These are phyloP conservation scores for Phialophora chinensis DNA, from an alignment of 2,329 filamentous ascomycete genomes.

Conservation along the genomic window DNA sequence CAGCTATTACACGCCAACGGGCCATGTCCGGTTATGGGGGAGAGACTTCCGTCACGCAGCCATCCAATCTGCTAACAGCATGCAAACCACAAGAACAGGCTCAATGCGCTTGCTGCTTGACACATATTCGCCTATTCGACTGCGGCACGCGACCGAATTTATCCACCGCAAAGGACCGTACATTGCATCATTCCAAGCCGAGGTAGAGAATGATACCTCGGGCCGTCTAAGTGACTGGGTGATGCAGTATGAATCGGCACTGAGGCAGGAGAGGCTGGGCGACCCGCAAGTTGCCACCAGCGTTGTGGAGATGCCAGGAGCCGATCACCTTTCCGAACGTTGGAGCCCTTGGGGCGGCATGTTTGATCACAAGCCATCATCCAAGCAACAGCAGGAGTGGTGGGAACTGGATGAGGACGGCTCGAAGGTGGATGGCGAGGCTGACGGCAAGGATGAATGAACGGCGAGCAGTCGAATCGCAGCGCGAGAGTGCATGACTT, in stretches of 20 bases:
- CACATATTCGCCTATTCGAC: slow-evolving; percentile 25
- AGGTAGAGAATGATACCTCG: slow-evolving; percentile 12
- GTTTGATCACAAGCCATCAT: not conserved
- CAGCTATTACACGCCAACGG: slow-evolving; percentile 47
- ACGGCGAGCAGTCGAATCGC: not conserved
- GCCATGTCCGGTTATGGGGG: slow-evolving; percentile 44
- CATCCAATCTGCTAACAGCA: slow-evolving; percentile 23
- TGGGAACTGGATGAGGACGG: not conserved
- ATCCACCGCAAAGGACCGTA: slow-evolving; percentile 9
- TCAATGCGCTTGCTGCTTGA: slow-evolving; percentile 31
- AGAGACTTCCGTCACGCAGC: slow-evolving; percentile 26
- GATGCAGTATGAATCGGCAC: slow-evolving; percentile 12
- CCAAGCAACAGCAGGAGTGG: not conserved
- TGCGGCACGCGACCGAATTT: slow-evolving; percentile 23
- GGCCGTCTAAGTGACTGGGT: slow-evolving; percentile 23
- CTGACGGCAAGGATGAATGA: not conserved
- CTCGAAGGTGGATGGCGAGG: not conserved
- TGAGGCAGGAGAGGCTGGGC: slow-evolving; percentile 14
- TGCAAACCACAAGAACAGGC: slow-evolving; percentile 26
- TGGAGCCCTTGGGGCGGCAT: slow-evolving; percentile 26
- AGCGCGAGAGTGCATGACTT: not conserved
- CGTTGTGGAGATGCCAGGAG: not conserved
- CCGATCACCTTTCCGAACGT: slow-evolving; percentile 1
- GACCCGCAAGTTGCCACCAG: slow-evolving; percentile 13
- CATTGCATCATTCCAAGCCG: slow-evolving; percentile 18